Evolutionary conservation across 163 green algal genomes (phyloP), one percentile per base, ranked within the genome.

Genomic region (Volvox carteri): DNA sequence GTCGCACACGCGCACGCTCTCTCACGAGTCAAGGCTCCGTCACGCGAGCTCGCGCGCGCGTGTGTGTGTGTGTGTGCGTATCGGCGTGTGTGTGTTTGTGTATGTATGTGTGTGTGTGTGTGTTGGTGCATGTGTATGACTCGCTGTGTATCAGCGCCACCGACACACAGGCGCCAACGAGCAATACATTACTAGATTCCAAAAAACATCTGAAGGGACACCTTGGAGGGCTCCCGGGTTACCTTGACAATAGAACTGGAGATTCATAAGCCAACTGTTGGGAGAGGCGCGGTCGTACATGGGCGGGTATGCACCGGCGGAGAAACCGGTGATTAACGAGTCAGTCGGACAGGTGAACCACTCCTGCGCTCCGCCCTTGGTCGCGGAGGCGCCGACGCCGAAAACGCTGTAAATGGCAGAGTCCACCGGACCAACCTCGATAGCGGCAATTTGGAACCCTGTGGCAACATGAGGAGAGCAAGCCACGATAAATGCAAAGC

Each of bases 241-340:
- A 65, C 54, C 54, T 23, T 65, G 54, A 12, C 54, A 65, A 28
- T 28, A 12, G 54, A 65, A 65, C 54, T 65, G 54, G 54, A 65
- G 54, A 65, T 65, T 65, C 54, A 65, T 65, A 23, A 65, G 54
- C 54, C 54, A 65, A 23, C 54, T 65, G 54, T 65, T 65, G 54
- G 54, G 54, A 19, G 25, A 19, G 54, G 54, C 28, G 25, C 3
- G 19, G 8, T 65, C 54, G 54, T 65, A 65, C 28, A 19, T 65
- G 25, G 54, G 54, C 2, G 54, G 54, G 28, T 65, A 65, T 12
- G 54, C 54, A 23, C 54, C 54, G 8, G 54, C 54, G 25, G 54
- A 65, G 28, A 65, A 65, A 12, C 54, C 54, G 19, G 3, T 65
- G 54, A 65, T 65, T 23, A n/a, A n/a, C n/a, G n/a, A n/a, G n/a